Conservation (phyloP, 2,329 filamentous ascomycete species). For the Zasmidium angulare region DNA sequence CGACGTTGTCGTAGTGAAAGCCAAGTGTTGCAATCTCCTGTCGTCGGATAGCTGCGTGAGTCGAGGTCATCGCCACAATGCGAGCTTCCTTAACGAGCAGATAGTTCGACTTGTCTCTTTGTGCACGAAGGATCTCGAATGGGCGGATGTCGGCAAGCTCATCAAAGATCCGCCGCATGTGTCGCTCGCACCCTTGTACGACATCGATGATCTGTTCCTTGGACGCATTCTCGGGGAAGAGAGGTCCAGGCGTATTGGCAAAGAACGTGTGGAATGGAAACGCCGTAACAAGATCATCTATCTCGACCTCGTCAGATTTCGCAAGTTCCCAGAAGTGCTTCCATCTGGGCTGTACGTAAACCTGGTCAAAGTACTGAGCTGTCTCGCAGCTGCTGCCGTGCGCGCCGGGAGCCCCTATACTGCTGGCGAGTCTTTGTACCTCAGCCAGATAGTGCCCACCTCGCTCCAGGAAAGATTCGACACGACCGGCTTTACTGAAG, state of each 20-base stretch:
- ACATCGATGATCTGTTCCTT: conserved; percentile 72
- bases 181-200: conserved; percentile 79
- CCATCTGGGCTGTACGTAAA: conserved; percentile 89
- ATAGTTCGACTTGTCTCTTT: conserved; percentile 93
- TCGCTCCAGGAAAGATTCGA: conserved; percentile 93
- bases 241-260: conserved; percentile 77
- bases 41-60: conserved; percentile 91
- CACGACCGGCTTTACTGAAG: conserved; percentile 91
- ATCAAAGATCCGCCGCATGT: conserved; percentile 85
- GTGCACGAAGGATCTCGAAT: conserved; percentile 87
- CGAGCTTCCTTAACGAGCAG: conserved; percentile 93
- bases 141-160: conserved; percentile 91
- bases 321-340: conserved; percentile 73
- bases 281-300: conserved; percentile 61
- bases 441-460: conserved; percentile 75
- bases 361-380: conserved; percentile 91
- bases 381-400: conserved; percentile 96
- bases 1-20: conserved; percentile 94
- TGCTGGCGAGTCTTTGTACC: conserved; percentile 80
- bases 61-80: conserved; percentile 97
- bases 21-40: conserved; percentile 88
- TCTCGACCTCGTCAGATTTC: conserved; percentile 48
- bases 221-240: conserved; percentile 69
- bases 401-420: conserved; percentile 84
- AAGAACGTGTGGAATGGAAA: conserved; percentile 94